phyloP scores from a whole-genome alignment of 768 basidiomycete genomes.

The Pleurotus ostreatus region DNA sequence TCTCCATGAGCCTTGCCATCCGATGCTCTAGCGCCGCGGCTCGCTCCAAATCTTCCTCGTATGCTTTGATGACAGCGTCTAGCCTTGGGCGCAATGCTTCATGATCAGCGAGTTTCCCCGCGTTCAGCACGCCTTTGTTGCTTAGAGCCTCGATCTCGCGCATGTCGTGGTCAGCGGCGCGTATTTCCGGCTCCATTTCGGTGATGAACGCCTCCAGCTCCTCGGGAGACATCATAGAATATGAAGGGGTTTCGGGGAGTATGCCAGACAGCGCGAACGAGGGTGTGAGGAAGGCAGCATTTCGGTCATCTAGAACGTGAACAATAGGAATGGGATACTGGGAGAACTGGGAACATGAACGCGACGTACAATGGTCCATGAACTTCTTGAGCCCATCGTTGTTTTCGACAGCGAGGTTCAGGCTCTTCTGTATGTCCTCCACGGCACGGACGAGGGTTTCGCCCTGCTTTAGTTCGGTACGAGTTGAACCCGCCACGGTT shows the following conservation, averaged over 20 bases:
- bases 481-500: constrained; percentile 7
- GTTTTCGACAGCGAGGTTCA: constrained; percentile 55
- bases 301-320: constrained; percentile 58
- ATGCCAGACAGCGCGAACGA: constrained; percentile 72
- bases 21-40: constrained; percentile 62
- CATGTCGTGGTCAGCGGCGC: constrained; percentile 78
- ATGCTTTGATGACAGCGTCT: constrained; percentile 49
- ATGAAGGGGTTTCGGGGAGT: constrained; percentile 43
- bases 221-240: constrained; percentile 59
- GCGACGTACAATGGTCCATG: constrained; percentile 63
- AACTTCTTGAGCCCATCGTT: constrained; percentile 75
- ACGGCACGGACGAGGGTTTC: constrained; percentile 58
- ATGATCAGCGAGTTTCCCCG: constrained; percentile 69
- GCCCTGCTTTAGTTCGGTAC: constrained; percentile 36
- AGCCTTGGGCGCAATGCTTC: constrained; percentile 68
- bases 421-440: constrained; percentile 53
- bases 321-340: not conserved
- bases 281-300: constrained; percentile 71
- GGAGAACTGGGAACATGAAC: not conserved
- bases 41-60: constrained; percentile 55
- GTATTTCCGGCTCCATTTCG: constrained; percentile 84
- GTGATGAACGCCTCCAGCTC: constrained; percentile 68
- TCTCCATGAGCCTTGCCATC: constrained; percentile 60
- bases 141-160: constrained; percentile 71
- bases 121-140: constrained; percentile 64